phyloP scores from a whole-genome alignment of 1,284 basidiomycete genomes.

The Ustilago nuda region DNA sequence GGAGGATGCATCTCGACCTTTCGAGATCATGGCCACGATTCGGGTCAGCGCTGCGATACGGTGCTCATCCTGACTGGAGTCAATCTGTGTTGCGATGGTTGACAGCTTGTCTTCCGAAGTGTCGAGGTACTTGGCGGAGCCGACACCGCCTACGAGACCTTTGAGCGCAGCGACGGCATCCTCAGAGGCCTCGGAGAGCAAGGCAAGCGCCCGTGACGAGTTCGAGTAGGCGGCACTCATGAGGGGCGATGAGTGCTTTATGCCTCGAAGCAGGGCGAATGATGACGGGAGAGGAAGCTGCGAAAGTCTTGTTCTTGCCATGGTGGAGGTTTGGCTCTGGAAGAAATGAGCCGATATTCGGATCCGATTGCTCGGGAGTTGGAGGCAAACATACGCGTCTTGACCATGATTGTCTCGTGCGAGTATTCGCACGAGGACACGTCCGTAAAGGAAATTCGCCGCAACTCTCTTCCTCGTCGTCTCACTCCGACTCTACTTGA shows the following conservation, averaged over 20 bases:
- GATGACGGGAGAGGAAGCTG: not conserved
- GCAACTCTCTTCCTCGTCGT: too few relatives aligned
- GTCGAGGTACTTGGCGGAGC: constrained; percentile 62
- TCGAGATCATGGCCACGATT: constrained; percentile 78
- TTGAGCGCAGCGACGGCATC: constrained; percentile 65
- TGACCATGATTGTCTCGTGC: too few relatives aligned
- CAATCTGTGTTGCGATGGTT: constrained; percentile 58
- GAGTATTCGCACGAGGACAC: too few relatives aligned
- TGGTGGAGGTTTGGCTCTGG: constrained; percentile 16
- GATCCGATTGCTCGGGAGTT: constrained; percentile 5
- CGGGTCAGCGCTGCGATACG: constrained; percentile 62
- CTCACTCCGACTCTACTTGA: too few relatives aligned
- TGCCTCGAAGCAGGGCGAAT: not conserved
- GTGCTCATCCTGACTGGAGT: constrained; percentile 59
- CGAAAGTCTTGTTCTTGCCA: constrained; percentile 11
- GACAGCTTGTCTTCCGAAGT: constrained; percentile 57
- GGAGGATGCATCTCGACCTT: constrained; percentile 87
- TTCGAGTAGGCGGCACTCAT: constrained; percentile 57
- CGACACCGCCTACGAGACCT: constrained; percentile 57
- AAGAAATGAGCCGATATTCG: constrained; percentile 14
- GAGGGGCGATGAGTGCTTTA: constrained; percentile 7
- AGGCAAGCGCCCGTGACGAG: constrained; percentile 62
- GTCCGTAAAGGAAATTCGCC: too few relatives aligned
- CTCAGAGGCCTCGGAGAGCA: constrained; percentile 65
- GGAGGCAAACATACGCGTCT: constrained; percentile 12